Base-by-base conservation (phyloP, 208 protist species). In the Borovskyia barvae region DNA sequence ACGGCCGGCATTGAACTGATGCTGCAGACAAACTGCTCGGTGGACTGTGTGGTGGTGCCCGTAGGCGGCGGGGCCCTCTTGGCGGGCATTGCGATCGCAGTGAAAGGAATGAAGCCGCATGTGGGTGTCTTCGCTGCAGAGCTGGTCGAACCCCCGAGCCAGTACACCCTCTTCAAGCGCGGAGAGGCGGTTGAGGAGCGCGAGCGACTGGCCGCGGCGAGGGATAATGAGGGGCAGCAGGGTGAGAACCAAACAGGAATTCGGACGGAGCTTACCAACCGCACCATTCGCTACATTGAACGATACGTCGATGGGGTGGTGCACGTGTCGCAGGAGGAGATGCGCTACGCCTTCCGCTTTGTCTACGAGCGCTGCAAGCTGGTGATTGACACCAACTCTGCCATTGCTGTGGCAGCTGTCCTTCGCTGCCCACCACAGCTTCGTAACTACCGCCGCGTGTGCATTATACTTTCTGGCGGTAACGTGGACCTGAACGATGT, bases 1-100 rank as follows among this genome's bases (percentile, higher is more conserved):
- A 97, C 92, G 47, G 60, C 89, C 7, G 90, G 89, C 3, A 72
- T 96, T 32, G 91, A 97, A 73, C 73, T 97, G 22, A 82, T 97
- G 67, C 64, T 86, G 41, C 89, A 97, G 73, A 85, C 80, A 20
- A 75, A 91, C 45, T 77, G 77, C 70, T 56, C 57, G 11, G 50
- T 87, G 14, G 95, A 98, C 63, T 85, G 78, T 40, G 63, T 97
- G 17, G 69, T 98, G 5, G 77, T 88, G 15, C 94, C 95, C 9
- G 82, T 97, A 7, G 88, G 87, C 22, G 94, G 93, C 20, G 93
- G 84, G 14, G 87, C 90, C 1, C 77, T 98, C 11, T 66, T 97
- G 17, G 79, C 90, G 9, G 94, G 91, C 17, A 50, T 93, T 7
- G 88, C 92, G 12, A 48, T 97, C 15, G 92, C 90, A 5, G 73